Base-by-base conservation (phyloP, 176 grass and related monocot species). In the Neostapfia colusana region DNA sequence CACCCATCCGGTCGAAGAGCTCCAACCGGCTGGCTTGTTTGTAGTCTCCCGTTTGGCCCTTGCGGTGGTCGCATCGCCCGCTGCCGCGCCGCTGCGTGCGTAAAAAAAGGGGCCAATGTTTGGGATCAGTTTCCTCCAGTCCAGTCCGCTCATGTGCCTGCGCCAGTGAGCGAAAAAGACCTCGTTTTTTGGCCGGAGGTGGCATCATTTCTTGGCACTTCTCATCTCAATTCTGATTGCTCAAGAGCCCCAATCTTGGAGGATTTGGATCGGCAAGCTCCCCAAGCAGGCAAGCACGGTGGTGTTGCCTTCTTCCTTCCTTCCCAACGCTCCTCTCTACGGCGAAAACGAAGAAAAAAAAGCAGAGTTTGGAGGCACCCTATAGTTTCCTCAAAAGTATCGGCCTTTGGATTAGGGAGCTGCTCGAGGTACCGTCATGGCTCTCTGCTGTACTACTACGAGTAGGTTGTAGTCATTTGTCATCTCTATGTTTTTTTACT, bases 381-480 rank as follows among this genome's bases (percentile, higher is more conserved):
- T 26, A 45, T 75, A 38, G 55, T 56, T 41, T 37, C 78, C 78
- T 36, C 26, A 36, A 39, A 26, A 74, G 56, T 57, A 59, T 75
- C 39, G 0, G n/a, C 6, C 63, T 53, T 63, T 6, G 35, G 80
- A 17, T 15, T 53, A 74, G 80, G 45, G 3, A 34, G 61, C 75
- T 77, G 61, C 75, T 77, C 75, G 65, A 81, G 86, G 86, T 88
- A 75, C 44, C 53, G 40, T 20, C 80, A 11, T 4, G 2, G 16
- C 54, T 63, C 42, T 38, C 46, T 16, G 8, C 17, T n/a, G 31
- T 17, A 45, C 54, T 44, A 9, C 48, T 7, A 31, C 31, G 31
- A 31, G 31, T 31, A 31, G 31, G 2, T 31, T 31, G 31, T 31
- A 31, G 31, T 31, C 31, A 31, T 31, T 3, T 31, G 31, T 31